These are phyloP conservation scores for Jasminum sambac DNA, from an alignment of 257 asterid species.

Conservation along the genomic window DNA sequence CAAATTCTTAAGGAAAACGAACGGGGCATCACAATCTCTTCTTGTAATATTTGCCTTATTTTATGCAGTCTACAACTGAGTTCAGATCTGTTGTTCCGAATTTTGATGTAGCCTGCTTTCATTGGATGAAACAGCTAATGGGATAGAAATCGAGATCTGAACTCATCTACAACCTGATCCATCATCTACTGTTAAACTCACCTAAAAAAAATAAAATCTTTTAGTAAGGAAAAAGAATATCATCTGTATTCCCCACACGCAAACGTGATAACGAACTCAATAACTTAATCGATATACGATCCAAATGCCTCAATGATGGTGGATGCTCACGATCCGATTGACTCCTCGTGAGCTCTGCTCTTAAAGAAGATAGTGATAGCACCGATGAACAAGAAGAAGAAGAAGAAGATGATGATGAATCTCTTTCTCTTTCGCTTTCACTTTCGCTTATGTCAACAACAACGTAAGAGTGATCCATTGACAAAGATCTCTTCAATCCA, in stretches of 20 bases:
- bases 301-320: slow-evolving; percentile 32
- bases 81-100: too few species aligned
- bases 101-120: too few species aligned
- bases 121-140: too few species aligned
- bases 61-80: not conserved
- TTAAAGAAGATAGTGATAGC: slow-evolving; percentile 4
- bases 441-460: slow-evolving; percentile 20
- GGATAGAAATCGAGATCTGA: too few species aligned
- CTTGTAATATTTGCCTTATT: not conserved
- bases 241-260: slow-evolving; percentile 28
- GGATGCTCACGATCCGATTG: slow-evolving; percentile 19
- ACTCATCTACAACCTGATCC: not conserved
- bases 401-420: not conserved
- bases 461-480: slow-evolving; percentile 44
- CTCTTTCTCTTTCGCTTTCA: slow-evolving; percentile 19
- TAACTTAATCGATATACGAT: slow-evolving; percentile 40
- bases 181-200: not conserved
- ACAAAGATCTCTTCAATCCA: slow-evolving; percentile 54
- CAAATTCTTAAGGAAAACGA: too few species aligned
- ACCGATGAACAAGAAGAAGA: too few species aligned
- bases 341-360: slow-evolving; percentile 27
- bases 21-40: too few species aligned
- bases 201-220: not conserved
- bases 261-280: slow-evolving; percentile 40
- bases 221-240: slow-evolving; percentile 47